Base-by-base conservation (phyloP, 345 rosid genomes). In the Sonneratia alba region DNA sequence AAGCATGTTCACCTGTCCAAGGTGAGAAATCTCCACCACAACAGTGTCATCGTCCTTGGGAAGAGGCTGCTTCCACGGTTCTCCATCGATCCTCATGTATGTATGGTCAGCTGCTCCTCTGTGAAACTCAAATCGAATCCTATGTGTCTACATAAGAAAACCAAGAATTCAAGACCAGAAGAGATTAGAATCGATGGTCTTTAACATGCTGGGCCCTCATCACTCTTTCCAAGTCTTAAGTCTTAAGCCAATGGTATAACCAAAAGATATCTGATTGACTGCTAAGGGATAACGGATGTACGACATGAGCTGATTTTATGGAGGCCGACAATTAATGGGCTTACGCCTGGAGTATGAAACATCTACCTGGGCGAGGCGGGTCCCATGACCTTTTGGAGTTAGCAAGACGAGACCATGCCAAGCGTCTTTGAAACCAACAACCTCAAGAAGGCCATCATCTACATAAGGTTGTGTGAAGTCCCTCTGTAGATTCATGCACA, bases 381-480 rank as follows among this genome's bases (percentile, higher is more conserved):
- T 89, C 64, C 97, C 97, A 68, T 93, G 98, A 48, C 97, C 96
- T 19, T 89, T 85, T 34, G 98, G 93, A 79, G 97, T 75, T 42
- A 84, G 80, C 78, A 93, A 78, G 64, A 86, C 90, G 57, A 93
- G 92, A 72, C 96, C 96, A 75, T 93, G 98, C 98, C 97, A 93
- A 71, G 98, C 98, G 83, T 93, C 90, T 88, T 88, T 82, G 75
- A 91, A 93, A 68, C 98, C 98, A 74, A 93, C 97, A 53, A 93
- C 83, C 77, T 91, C 97, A 1, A 91, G 69, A 66, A 74, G 88
- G 64, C 88, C 94, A 84, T 91, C 97, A 72, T 93, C 94, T n/a
- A 93, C 92, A n/a, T 57, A 89, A 72, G 97, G 96, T 8, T 87
- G 82, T 75, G 97, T 91, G 76, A 87, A 79, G 72, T 79, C 84